Conservation (phyloP, 192 early-diverging fungal species). For the Dissophora globulifera region DNA sequence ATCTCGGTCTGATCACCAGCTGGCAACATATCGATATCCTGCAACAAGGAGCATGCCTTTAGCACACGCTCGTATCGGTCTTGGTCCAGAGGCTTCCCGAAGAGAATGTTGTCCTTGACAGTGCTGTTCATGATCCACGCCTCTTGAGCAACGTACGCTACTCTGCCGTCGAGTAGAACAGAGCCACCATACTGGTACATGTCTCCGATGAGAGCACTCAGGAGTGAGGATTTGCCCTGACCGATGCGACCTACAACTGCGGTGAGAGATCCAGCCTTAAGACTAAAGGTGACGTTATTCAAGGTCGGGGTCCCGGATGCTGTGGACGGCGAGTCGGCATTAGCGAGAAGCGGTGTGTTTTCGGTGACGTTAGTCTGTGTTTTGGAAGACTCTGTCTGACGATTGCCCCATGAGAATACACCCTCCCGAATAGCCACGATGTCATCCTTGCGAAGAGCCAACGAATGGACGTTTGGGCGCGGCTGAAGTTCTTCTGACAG, state of each 20-base stretch:
- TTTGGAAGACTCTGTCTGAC: slow-evolving; percentile 21
- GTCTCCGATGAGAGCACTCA: slow-evolving; percentile 79
- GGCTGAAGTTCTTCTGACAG: slow-evolving; percentile 23
- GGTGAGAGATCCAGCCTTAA: slow-evolving; percentile 55
- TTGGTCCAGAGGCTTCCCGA: slow-evolving; percentile 11
- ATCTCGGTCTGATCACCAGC: slow-evolving; percentile 55
- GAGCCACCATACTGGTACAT: slow-evolving; percentile 68
- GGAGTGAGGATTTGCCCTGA: slow-evolving; percentile 77
- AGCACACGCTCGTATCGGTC: slow-evolving; percentile 58
- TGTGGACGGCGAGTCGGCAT: neutral
- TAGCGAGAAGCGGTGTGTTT: neutral
- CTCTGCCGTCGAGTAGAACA: slow-evolving; percentile 63
- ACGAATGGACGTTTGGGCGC: too few species aligned
- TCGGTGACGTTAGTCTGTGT: slow-evolving; percentile 4
- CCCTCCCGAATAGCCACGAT: slow-evolving; percentile 13
- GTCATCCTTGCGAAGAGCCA: neutral
- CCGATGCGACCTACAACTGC: slow-evolving; percentile 76
- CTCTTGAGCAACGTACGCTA: slow-evolving; percentile 67
- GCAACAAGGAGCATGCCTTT: neutral
- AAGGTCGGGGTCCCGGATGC: slow-evolving; percentile 23
- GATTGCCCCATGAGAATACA: slow-evolving; percentile 32
- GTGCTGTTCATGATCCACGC: slow-evolving; percentile 34
- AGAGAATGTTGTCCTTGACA: slow-evolving; percentile 55
- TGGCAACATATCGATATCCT: slow-evolving; percentile 12
- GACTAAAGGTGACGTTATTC: slow-evolving; percentile 41